Percentiles rank a stretch among this genome's conserved stretches.
These are phyloP conservation scores for Papiliotrema terrestris DNA, from an alignment of 1,284 basidiomycete genomes.

Conservation along the genomic window DNA sequence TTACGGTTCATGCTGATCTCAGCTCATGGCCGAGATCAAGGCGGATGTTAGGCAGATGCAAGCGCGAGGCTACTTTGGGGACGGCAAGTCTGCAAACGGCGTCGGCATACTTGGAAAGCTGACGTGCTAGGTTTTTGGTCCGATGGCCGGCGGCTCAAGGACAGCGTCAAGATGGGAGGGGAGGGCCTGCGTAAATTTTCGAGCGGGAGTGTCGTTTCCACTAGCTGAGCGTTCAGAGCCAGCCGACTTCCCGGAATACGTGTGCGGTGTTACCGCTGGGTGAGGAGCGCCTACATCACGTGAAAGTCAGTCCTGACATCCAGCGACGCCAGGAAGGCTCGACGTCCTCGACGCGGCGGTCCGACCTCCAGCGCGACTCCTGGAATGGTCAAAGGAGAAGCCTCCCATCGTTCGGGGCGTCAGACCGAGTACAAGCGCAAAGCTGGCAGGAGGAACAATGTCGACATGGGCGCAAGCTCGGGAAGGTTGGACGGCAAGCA, in stretches of 20 bases:
- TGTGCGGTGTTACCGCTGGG: constrained; percentile 43
- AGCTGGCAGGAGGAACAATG: constrained; percentile 31
- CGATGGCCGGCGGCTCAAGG: constrained; percentile 36
- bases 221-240: constrained; percentile 8
- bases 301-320: neutral
- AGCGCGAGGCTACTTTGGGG: constrained; percentile 42
- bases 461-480: constrained; percentile 38
- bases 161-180: constrained; percentile 38
- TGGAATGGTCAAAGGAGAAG: constrained; percentile 40
- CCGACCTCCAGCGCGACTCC: constrained; percentile 20
- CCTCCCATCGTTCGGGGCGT: constrained; percentile 37
- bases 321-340: constrained; percentile 38
- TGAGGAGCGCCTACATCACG: constrained; percentile 10
- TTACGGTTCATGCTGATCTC: neutral
- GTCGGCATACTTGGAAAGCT: neutral
- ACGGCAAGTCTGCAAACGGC: no score
- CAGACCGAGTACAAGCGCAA: constrained; percentile 41
- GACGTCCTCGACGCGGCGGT: constrained; percentile 17
- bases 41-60: constrained; percentile 39
- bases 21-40: constrained; percentile 45
- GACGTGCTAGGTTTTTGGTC: constrained; percentile 41
- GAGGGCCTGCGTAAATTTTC: constrained; percentile 32
- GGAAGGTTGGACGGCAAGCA: constrained; percentile 34
- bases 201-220: no score
- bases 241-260: constrained; percentile 43